Percentiles rank a stretch among this genome's conserved stretches.
phyloP scores from a whole-genome alignment of 352 stramenopile genomes.

The Plasmopara muralis region DNA sequence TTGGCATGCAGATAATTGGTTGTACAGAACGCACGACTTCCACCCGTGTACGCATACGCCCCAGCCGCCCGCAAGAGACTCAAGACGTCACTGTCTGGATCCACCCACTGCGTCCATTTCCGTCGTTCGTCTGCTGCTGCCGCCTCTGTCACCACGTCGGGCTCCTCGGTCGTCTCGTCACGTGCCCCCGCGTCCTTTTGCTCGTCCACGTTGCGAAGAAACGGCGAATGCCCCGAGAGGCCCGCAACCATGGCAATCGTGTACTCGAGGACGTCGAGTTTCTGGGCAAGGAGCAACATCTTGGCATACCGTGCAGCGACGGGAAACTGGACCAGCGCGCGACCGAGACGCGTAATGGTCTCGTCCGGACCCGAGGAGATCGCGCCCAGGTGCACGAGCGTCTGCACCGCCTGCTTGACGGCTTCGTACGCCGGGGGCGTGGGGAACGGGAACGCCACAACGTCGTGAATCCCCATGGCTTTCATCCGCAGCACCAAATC shows the following conservation, averaged over 20 bases:
- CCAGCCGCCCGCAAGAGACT: slow-evolving; percentile 70
- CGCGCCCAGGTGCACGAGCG: slow-evolving; percentile 77
- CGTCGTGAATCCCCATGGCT: slow-evolving; percentile 93
- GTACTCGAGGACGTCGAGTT: slow-evolving; percentile 67
- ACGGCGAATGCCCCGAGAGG: slow-evolving; percentile 68
- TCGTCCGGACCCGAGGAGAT: slow-evolving; percentile 48
- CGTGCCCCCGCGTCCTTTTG: slow-evolving; percentile 29
- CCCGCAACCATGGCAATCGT: slow-evolving; percentile 75
- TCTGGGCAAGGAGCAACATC: slow-evolving; percentile 82
- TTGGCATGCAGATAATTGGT: slow-evolving; percentile 82
- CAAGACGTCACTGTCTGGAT: slow-evolving; percentile 77
- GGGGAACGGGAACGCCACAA: slow-evolving; percentile 95
- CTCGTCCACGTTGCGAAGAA: slow-evolving; percentile 56
- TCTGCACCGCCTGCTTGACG: slow-evolving; percentile 78
- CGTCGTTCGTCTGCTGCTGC: slow-evolving; percentile 62
- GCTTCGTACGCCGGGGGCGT: slow-evolving; percentile 87
- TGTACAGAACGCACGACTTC: slow-evolving; percentile 52
- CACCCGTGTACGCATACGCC: slow-evolving; percentile 68
- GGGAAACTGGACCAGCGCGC: slow-evolving; percentile 79
- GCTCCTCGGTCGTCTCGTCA: slow-evolving; percentile 23
- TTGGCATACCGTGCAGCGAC: slow-evolving; percentile 84
- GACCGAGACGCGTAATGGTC: slow-evolving; percentile 75
- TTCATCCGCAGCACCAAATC: slow-evolving; percentile 97
- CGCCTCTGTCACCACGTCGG: slow-evolving; percentile 71
- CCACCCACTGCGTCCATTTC: slow-evolving; percentile 67